Percentiles rank a stretch among this genome's conserved stretches.
Conservation (phyloP, 805 yeast species). For the Sugiyamaella qingdaonensis region DNA sequence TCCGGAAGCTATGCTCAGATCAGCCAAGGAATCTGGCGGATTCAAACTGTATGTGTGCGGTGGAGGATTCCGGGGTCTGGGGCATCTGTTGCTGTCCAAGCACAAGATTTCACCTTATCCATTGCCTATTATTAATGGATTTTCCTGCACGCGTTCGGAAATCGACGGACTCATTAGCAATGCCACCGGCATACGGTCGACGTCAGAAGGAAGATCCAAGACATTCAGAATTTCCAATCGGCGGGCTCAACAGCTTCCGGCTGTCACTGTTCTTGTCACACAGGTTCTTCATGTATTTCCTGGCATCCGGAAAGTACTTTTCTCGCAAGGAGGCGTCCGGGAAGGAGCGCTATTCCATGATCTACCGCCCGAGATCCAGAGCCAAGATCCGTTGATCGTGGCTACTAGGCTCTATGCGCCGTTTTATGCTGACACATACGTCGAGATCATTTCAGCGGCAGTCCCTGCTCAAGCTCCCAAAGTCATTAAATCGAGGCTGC, state of each 20-base stretch:
- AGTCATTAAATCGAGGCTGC: constrained; percentile 54
- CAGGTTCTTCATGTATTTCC: constrained; percentile 64
- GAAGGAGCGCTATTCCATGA: constrained; percentile 69
- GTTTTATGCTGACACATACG: constrained; percentile 52
- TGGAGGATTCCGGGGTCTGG: constrained; percentile 70
- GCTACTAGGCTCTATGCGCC: constrained; percentile 74
- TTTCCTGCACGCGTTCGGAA: constrained; percentile 51
- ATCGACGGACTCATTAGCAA: constrained; percentile 33
- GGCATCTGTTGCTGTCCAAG: constrained; percentile 50
- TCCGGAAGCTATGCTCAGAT: constrained; percentile 47
- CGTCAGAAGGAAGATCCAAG: constrained; percentile 24
- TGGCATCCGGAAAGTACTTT: constrained; percentile 55
- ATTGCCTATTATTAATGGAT: constrained; percentile 66
- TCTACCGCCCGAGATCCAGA: constrained; percentile 52
- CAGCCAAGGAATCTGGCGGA: constrained; percentile 55
- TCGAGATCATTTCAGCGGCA: constrained; percentile 50
- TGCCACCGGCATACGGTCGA: constrained; percentile 11
- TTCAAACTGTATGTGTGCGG: constrained; percentile 65
- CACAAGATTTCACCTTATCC: constrained; percentile 53
- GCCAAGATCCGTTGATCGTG: constrained; percentile 64
- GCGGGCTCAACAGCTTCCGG: constrained; percentile 63
- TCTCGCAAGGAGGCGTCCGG: constrained; percentile 73
- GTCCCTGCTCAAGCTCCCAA: constrained; percentile 58
- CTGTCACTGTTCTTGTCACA: constrained; percentile 57
- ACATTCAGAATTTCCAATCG: constrained; percentile 64